Evolutionary conservation across 352 stramenopile species (phyloP), one percentile per base, ranked within the genome.

Genomic region (Globisporangium okanoganense): DNA sequence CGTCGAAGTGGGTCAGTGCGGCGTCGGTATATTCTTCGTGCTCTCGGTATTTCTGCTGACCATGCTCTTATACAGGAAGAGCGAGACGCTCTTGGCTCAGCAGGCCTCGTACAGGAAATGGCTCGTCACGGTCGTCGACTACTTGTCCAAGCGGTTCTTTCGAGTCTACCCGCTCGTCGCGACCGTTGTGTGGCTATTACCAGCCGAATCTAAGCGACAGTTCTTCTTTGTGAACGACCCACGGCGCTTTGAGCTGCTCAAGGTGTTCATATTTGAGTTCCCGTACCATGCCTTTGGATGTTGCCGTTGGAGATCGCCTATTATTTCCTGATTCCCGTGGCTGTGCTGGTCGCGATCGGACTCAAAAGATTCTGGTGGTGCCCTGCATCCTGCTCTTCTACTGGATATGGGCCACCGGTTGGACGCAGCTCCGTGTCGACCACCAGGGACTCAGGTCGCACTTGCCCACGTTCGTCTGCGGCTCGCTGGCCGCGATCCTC

Each of bases 161-260:
- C 73, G 73, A 29, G 76, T 85, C 9, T 83, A 85, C 45, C 76
- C 76, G 50, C 61, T 85, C 16, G 83, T 85, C 41, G 62, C 58
- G 20, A 2, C 69, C 41, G 59, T 75, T 7, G 40, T 81, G 18
- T 69, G 49, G 16, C 35, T 74, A 9, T 49, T 85, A 10, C 69
- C 78, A 5, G 58, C 58, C 22, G 64, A 73, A 9, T 49, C 64
- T 41, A 48, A 75, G 53, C 44, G 53, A 2, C 63, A 25, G 14
- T 79, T 76, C 29, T 79, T 74, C 20, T 14, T 63, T 24, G 56
- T 61, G 29, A 54, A 53, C 2, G 52, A 72, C 8, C 61, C 65
- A 0, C 60, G 64, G 13, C 16, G 67, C 5, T 84, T 67, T 45
- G 54, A 75, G 5, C 51, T 76, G 31, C 53, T 65, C 18, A 67